phyloP scores from a whole-genome alignment of 169 alveolate genomes.

The Eimeria zaria region DNA sequence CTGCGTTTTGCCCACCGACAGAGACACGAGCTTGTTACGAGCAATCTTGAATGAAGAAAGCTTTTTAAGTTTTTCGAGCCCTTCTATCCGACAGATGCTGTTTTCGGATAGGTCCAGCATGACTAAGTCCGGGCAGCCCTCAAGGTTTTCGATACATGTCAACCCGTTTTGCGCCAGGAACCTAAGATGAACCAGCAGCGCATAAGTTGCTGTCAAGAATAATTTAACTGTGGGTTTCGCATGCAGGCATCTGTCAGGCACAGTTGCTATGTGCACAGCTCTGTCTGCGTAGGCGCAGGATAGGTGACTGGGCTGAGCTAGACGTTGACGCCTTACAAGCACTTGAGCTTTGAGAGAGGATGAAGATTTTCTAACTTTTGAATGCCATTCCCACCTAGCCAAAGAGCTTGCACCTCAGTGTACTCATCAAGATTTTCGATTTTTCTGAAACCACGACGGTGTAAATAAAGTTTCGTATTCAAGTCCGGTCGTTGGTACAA shows the following conservation, averaged over 20 bases:
- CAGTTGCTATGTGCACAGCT: neutral
- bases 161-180: constrained; percentile 95
- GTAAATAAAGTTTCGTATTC: constrained; percentile 96
- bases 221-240: neutral
- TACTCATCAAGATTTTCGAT: constrained; percentile 94
- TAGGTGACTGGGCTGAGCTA: neutral
- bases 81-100: constrained; percentile 89
- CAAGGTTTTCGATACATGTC: constrained; percentile 93
- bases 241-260: neutral
- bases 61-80: constrained; percentile 78
- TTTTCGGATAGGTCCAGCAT: constrained; percentile 95
- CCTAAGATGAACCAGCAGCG: constrained; percentile 58
- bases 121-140: constrained; percentile 90
- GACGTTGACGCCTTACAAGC: constrained; percentile 88
- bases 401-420: constrained; percentile 94
- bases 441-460: constrained; percentile 94
- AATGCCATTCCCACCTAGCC: constrained; percentile 97
- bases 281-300: neutral
- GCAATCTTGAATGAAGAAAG: constrained; percentile 81
- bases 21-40: constrained; percentile 89
- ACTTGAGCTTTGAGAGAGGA: constrained; percentile 90
- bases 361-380: constrained; percentile 93
- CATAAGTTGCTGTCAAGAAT: neutral
- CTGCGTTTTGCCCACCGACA: constrained; percentile 76
- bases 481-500: constrained; percentile 94